These are phyloP conservation scores for Torrubiellomyces zombiae DNA, from an alignment of 2,329 filamentous ascomycete genomes.

Conservation along the genomic window DNA sequence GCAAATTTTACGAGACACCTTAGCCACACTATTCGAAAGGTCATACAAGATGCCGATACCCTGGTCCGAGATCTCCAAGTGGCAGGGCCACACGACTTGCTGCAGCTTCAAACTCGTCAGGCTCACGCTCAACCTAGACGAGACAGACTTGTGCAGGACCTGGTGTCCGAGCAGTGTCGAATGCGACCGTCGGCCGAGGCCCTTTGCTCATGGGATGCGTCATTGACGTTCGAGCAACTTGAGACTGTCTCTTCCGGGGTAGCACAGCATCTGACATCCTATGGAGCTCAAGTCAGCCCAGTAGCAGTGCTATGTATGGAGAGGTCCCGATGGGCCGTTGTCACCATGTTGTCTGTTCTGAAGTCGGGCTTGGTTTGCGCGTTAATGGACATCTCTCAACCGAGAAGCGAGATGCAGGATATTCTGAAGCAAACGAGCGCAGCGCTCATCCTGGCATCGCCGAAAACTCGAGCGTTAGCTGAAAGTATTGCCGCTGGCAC, in stretches of 20 bases:
- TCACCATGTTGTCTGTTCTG: slow-evolving; percentile 29
- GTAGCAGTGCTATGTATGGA: slow-evolving; percentile 34
- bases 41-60: slow-evolving; percentile 20
- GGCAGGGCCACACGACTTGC: slow-evolving; percentile 1
- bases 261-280: background rate
- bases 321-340: slow-evolving; percentile 28
- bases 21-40: too few relatives aligned
- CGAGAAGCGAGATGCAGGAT: slow-evolving; percentile 25
- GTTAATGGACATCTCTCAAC: slow-evolving; percentile 28
- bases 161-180: too few relatives aligned
- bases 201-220: too few relatives aligned
- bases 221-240: background rate
- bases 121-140: too few relatives aligned
- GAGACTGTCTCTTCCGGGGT: background rate
- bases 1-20: too few relatives aligned
- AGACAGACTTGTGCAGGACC: too few relatives aligned
- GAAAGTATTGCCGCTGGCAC: slow-evolving; percentile 19
- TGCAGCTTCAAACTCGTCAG: too few relatives aligned
- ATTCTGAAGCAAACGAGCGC: slow-evolving; percentile 27
- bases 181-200: too few relatives aligned
- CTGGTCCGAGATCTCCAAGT: background rate
- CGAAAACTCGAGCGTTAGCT: slow-evolving; percentile 19
- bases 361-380: slow-evolving; percentile 31
- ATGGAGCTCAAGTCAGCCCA: too few relatives aligned
- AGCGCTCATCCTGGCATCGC: slow-evolving; percentile 22